A percentile compares a stretch with the other conserved stretches of the same genome.
Evolutionary conservation across 768 basidiomycete genomes (phyloP).

Genomic region (Phanerochaete sordida): DNA sequence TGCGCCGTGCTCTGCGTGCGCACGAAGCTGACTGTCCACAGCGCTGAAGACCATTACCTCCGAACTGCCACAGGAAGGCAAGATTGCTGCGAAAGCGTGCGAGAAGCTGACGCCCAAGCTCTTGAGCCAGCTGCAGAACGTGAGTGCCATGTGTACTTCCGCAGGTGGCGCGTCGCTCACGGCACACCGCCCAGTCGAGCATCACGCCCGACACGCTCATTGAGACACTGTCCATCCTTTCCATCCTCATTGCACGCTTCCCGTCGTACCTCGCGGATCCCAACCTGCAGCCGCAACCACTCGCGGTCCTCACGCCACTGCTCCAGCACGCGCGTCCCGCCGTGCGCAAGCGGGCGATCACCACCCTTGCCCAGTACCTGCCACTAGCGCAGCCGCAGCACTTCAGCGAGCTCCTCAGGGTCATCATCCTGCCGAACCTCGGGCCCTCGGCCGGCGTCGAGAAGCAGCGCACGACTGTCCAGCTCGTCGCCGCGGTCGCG

Average conservation of each 20-base stretch:
- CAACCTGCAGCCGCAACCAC: slow-evolving; percentile 52
- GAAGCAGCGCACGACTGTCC: slow-evolving; percentile 73
- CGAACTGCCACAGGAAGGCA: slow-evolving; percentile 81
- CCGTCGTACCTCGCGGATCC: slow-evolving; percentile 60
- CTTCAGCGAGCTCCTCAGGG: slow-evolving; percentile 57
- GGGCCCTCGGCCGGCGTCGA: slow-evolving; percentile 50
- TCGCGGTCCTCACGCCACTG: slow-evolving; percentile 66
- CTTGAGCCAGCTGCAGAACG: slow-evolving; percentile 74
- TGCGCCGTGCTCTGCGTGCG: not conserved
- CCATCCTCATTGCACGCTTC: slow-evolving; percentile 85
- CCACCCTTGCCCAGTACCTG: slow-evolving; percentile 81
- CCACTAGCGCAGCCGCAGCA: slow-evolving; percentile 63
- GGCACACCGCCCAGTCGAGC: slow-evolving; percentile 39
- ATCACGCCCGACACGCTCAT: slow-evolving; percentile 80
- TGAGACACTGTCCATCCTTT: slow-evolving; percentile 81
- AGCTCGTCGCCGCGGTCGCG: slow-evolving; percentile 76
- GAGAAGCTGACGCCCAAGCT: slow-evolving; percentile 83
- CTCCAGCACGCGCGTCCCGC: slow-evolving; percentile 76
- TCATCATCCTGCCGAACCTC: slow-evolving; percentile 59
- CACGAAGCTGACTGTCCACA: slow-evolving; percentile 25
- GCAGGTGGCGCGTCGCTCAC: not conserved
- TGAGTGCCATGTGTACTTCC: slow-evolving; percentile 29
- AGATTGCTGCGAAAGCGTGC: slow-evolving; percentile 75
- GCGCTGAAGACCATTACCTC: slow-evolving; percentile 94
- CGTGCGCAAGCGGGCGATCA: slow-evolving; percentile 90